Evolutionary conservation across 495 filamentous ascomycete genomes (phyloP).

Genomic region (Penicillium ochrochloron): DNA sequence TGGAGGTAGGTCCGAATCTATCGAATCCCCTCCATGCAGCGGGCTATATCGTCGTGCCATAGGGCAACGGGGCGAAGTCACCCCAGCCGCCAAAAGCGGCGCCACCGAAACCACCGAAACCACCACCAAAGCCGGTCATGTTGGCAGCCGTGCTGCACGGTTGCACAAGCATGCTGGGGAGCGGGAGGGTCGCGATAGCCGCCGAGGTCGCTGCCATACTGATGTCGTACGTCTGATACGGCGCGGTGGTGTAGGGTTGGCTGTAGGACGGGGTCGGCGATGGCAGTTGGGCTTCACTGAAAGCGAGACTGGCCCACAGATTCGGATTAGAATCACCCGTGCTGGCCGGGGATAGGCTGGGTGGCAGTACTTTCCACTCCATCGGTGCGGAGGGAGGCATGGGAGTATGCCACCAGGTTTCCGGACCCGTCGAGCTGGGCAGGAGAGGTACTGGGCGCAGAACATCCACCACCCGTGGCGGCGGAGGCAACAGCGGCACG

Average conservation of each 20-base stretch:
- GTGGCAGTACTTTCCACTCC: slow-evolving; percentile 94
- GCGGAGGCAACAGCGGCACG: slow-evolving; percentile 88
- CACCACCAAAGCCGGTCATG: slow-evolving; percentile 57
- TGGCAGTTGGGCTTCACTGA: slow-evolving; percentile 70
- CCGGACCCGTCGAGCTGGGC: slow-evolving; percentile 79
- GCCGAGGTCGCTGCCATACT: slow-evolving; percentile 64
- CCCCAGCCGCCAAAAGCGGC: slow-evolving; percentile 66
- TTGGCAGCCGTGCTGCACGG: slow-evolving; percentile 75
- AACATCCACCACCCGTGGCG: slow-evolving; percentile 89
- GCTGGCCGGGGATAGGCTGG: slow-evolving; percentile 75
- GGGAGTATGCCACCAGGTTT: slow-evolving; percentile 76
- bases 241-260: slow-evolving; percentile 74
- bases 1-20: slow-evolving; percentile 20
- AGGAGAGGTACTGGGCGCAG: slow-evolving; percentile 83
- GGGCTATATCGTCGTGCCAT: slow-evolving; percentile 61
- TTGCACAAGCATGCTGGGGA: slow-evolving; percentile 87
- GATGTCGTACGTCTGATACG: slow-evolving; percentile 69
- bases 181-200: slow-evolving; percentile 71
- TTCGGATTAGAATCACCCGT: slow-evolving; percentile 69
- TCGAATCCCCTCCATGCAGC: slow-evolving; percentile 18
- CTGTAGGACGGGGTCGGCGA: slow-evolving; percentile 80
- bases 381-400: slow-evolving; percentile 67
- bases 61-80: slow-evolving; percentile 60
- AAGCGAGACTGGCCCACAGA: slow-evolving; percentile 79
- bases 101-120: slow-evolving; percentile 60